phyloP scores from a whole-genome alignment of 257 asterid genomes.

The Penstemon barbatus region DNA sequence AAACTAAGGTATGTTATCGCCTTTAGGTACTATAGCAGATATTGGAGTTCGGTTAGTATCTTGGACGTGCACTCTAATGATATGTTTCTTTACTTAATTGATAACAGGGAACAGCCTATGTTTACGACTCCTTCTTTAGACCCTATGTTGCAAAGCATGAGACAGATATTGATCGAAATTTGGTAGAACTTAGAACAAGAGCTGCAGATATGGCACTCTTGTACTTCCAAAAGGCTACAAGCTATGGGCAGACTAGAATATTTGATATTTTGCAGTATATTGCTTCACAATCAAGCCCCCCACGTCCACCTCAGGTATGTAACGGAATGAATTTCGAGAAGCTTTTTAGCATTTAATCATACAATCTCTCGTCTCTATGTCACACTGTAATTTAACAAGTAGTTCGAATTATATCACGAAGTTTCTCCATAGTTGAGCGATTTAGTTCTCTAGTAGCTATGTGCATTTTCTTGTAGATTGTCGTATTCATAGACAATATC shows the following conservation, averaged over 20 bases:
- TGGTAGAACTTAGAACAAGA: constrained; percentile 72
- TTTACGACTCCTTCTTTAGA: constrained; percentile 84
- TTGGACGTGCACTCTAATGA: neutral
- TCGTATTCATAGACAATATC: too few species aligned
- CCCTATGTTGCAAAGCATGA: constrained; percentile 85
- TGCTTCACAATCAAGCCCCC: constrained; percentile 72
- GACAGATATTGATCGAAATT: constrained; percentile 80
- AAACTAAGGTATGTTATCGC: constrained; percentile 68
- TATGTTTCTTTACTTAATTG: constrained; percentile 23
- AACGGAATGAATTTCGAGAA: neutral
- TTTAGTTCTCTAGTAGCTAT: neutral
- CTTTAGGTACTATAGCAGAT: neutral
- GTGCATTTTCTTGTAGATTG: neutral
- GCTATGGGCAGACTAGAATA: constrained; percentile 78
- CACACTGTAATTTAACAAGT: neutral
- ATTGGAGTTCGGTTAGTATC: constrained; percentile 16
- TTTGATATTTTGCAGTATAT: constrained; percentile 78
- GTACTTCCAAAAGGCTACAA: constrained; percentile 63
- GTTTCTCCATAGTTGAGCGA: neutral
- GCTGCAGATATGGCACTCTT: constrained; percentile 74
- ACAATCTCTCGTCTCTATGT: neutral
- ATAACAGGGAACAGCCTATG: constrained; percentile 89
- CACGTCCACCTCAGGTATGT: constrained; percentile 68
- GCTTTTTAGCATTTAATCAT: too few species aligned
- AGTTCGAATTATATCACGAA: neutral